These are phyloP conservation scores for Singerocomus inundabilis DNA, from an alignment of 1,284 basidiomycete genomes.

Conservation along the genomic window DNA sequence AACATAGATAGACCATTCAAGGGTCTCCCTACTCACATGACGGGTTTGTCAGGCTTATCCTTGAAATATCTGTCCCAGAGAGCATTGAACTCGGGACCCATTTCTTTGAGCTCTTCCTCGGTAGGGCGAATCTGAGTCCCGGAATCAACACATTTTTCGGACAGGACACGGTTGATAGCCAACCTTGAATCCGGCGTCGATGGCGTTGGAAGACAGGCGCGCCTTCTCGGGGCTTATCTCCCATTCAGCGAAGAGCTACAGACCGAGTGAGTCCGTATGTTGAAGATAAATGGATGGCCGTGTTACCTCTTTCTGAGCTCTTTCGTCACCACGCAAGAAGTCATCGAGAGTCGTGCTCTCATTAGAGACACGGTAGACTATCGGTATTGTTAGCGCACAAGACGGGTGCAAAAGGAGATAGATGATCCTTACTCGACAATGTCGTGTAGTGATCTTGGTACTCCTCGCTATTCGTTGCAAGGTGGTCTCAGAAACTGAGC, in stretches of 20 bases:
- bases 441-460: conserved; percentile 77
- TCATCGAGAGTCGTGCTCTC: conserved; percentile 63
- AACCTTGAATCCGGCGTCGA: conserved; percentile 74
- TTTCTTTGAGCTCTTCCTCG: conserved; percentile 65
- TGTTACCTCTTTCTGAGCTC: conserved; percentile 50
- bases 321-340: conserved; percentile 66
- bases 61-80: conserved; percentile 70
- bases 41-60: conserved; percentile 74
- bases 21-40: conserved; percentile 44
- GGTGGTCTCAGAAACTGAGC: conserved; percentile 1
- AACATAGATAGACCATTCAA: background rate
- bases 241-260: conserved; percentile 62
- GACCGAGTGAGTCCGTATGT: background rate
- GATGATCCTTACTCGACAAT: conserved; percentile 47
- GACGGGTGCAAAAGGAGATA: background rate
- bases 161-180: background rate
- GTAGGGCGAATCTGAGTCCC: conserved; percentile 57
- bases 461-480: conserved; percentile 48
- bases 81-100: conserved; percentile 72
- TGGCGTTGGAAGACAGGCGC: conserved; percentile 63
- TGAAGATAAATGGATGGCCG: background rate
- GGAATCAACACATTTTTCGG: background rate
- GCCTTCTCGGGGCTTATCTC: conserved; percentile 68
- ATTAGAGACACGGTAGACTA: conserved; percentile 67
- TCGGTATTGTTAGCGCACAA: conserved; percentile 3